Conservation (phyloP, 495 filamentous ascomycete genomes). For the Podospora bellae-mahoneyi region DNA sequence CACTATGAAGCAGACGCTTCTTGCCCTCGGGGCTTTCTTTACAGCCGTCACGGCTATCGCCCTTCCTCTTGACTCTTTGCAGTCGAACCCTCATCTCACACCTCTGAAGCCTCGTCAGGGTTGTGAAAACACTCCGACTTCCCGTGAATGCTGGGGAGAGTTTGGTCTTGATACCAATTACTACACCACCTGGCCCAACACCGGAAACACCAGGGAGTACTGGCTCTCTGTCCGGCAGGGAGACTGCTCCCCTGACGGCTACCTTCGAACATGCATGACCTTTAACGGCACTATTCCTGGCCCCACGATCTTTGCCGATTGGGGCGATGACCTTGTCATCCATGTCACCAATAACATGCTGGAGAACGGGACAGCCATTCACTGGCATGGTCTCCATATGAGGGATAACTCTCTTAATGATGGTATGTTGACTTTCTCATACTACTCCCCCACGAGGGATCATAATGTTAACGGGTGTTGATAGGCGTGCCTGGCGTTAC, state of each 20-base stretch:
- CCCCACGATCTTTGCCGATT: slow-evolving; percentile 50
- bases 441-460: no score
- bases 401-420: slow-evolving; percentile 30
- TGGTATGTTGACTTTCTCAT: not conserved
- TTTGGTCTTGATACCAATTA: slow-evolving; percentile 27
- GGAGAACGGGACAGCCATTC: slow-evolving; percentile 30
- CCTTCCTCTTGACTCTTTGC: not conserved
- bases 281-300: slow-evolving; percentile 56
- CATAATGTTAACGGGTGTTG: no score
- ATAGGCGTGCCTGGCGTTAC: slow-evolving; percentile 28
- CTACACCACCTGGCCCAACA: slow-evolving; percentile 19
- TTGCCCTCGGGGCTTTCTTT: not conserved
- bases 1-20: not conserved
- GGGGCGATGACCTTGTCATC: slow-evolving; percentile 48
- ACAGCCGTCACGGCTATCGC: not conserved
- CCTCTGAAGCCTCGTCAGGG: slow-evolving; percentile 4
- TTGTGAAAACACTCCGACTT: slow-evolving; percentile 20
- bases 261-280: slow-evolving; percentile 48
- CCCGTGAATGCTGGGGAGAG: slow-evolving; percentile 27
- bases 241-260: slow-evolving; percentile 47
- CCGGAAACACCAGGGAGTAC: slow-evolving; percentile 15
- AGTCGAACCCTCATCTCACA: not conserved
- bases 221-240: slow-evolving; percentile 31
- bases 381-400: slow-evolving; percentile 38
- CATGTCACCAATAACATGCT: slow-evolving; percentile 25